These are phyloP conservation scores for Ceratocystis harringtonii DNA, from an alignment of 2,329 filamentous ascomycete species.

Conservation along the genomic window DNA sequence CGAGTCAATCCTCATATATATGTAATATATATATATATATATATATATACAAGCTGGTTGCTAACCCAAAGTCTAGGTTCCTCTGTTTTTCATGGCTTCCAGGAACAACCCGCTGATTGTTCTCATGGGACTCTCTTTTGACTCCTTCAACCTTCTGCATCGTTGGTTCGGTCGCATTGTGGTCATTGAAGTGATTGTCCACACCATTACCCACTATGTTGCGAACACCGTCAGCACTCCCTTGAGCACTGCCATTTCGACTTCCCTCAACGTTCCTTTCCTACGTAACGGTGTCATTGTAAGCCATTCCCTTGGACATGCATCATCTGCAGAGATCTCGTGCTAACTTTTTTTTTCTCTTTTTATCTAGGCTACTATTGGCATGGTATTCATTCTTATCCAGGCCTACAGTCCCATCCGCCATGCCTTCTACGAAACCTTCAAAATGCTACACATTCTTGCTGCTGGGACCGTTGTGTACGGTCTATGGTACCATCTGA, in stretches of 20 bases:
- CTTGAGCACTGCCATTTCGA: constrained; percentile 9
- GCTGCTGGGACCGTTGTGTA: constrained; percentile 45
- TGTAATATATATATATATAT: too few relatives aligned
- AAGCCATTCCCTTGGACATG: neutral
- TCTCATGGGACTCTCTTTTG: constrained; percentile 75
- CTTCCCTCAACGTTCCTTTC: constrained; percentile 12
- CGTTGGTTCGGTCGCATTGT: constrained; percentile 66
- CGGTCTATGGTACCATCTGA: constrained; percentile 52
- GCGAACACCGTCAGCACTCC: constrained; percentile 2
- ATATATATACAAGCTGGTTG: neutral
- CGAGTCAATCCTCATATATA: neutral
- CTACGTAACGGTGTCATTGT: constrained; percentile 7
- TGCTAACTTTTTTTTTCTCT: neutral
- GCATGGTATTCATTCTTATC: constrained; percentile 47
- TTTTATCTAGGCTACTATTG: constrained; percentile 35
- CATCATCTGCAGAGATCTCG: constrained; percentile 9
- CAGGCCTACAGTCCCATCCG: constrained; percentile 57
- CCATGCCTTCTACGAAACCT: constrained; percentile 67
- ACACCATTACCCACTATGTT: constrained; percentile 34
- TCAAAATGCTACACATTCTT: constrained; percentile 57
- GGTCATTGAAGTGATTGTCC: constrained; percentile 50
- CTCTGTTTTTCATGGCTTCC: constrained; percentile 72
- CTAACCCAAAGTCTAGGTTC: constrained; percentile 24
- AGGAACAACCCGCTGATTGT: constrained; percentile 86
- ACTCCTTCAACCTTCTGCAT: constrained; percentile 70